These are phyloP conservation scores for Bruguiera gymnorhiza DNA, from an alignment of 345 rosid genomes.

Conservation along the genomic window DNA sequence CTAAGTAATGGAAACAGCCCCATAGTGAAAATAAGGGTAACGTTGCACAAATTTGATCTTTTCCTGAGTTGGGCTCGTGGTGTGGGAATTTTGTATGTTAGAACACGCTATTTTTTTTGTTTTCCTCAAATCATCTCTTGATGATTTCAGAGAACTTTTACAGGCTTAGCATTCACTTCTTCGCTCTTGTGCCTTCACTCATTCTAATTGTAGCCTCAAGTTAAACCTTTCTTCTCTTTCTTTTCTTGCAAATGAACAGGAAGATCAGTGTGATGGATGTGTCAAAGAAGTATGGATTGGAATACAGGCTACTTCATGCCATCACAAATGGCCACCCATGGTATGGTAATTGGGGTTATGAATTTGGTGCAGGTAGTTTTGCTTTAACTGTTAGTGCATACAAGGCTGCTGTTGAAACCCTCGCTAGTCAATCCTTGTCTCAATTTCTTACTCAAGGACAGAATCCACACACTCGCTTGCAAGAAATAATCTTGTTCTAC, in stretches of 20 bases:
- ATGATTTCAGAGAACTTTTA: too few relatives aligned
- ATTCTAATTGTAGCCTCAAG: too few relatives aligned
- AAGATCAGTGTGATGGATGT: constrained; percentile 76
- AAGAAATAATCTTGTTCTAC: constrained; percentile 38
- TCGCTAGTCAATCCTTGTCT: constrained; percentile 43
- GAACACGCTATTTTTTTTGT: too few relatives aligned
- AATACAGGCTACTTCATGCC: constrained; percentile 62
- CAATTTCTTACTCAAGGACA: constrained; percentile 32
- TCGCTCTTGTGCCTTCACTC: too few relatives aligned
- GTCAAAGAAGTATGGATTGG: constrained; percentile 59
- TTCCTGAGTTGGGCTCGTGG: too few relatives aligned
- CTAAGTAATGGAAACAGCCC: too few relatives aligned
- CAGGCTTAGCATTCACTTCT: too few relatives aligned
- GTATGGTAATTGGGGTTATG: constrained; percentile 78
- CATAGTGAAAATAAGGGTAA: too few relatives aligned
- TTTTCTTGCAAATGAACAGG: constrained; percentile 31
- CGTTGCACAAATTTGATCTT: too few relatives aligned
- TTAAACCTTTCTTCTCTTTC: not conserved
- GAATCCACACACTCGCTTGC: constrained; percentile 36
- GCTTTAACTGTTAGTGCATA: constrained; percentile 50
- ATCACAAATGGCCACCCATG: constrained; percentile 52
- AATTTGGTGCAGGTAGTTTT: constrained; percentile 66
- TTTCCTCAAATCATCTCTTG: too few relatives aligned
- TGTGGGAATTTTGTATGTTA: too few relatives aligned
- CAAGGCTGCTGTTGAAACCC: constrained; percentile 45